Base-by-base conservation (phyloP, 2,329 filamentous ascomycete species). In the Fusarium pininemorale region DNA sequence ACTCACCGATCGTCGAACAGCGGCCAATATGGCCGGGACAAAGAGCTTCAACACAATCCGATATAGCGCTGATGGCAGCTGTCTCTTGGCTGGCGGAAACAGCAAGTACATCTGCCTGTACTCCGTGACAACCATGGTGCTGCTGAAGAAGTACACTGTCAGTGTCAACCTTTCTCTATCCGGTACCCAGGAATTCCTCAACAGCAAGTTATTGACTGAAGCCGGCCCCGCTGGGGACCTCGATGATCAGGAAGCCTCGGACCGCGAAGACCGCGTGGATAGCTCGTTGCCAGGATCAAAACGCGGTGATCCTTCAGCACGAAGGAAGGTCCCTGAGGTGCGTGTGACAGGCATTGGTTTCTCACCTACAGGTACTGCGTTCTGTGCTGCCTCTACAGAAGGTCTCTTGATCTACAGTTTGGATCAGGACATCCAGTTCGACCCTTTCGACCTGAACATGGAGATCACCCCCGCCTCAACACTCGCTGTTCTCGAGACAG, bases 91-190 rank as follows among this genome's bases (percentile, higher is more conserved):
- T 2, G 95, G 91, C 54, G 96, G 96, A 38, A 98, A 96, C 86
- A 98, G 95, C 91, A 99, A 99, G 85, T 98, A 97, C 82, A 98
- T 99, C 59, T 98, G 96, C 81, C 83, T 99, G 66, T 99, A 99
- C 84, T 96, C 97, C n/a, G 94, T 97, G 38, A 91, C 91, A 66
- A 97, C 96, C 2, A 95, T 96, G 81, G 94, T 96, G 2, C 85
- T 99, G 16, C 86, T 98, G 63, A 98, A 97, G 82, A 98, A 98
- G 81, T 99, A 93, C 80, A 98, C 96, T 4, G 95, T 98, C 78
- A 97, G 94, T 77, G 90, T 98, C 79, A 99, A 99, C 82, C 87
- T 98, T n/a, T 97, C 95, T 4, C 86, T 99, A 6, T 95, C 97
- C 26, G 96, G 96, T 53, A 99, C 96, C 2, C 96, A 98, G 80